These are phyloP conservation scores for Cenchrus purpureus DNA, from an alignment of 176 grass and related monocot species.

Conservation along the genomic window DNA sequence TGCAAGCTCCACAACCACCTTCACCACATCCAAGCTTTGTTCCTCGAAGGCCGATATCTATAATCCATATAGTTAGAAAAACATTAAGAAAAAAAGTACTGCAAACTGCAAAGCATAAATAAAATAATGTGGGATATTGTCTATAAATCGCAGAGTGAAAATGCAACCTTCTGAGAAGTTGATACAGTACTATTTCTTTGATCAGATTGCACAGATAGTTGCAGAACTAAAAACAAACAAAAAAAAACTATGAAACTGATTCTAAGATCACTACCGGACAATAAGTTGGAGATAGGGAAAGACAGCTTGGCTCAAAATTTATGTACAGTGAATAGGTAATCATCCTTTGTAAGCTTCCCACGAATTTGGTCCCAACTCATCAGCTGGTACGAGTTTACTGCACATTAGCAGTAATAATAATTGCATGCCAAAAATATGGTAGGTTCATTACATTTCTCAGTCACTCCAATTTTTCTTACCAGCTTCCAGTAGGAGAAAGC, in stretches of 20 bases:
- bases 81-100: slow-evolving; percentile 25
- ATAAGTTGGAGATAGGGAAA: neutral
- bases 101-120: slow-evolving; percentile 12
- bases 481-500: neutral
- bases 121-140: slow-evolving; percentile 18
- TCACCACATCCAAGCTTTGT: slow-evolving; percentile 98
- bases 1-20: slow-evolving; percentile 98
- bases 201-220: neutral
- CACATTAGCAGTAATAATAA: neutral
- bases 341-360: neutral
- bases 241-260: neutral
- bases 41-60: slow-evolving; percentile 85
- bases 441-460: neutral
- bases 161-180: neutral
- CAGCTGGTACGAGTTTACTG: neutral
- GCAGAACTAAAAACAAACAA: neutral
- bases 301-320: neutral
- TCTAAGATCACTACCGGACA: neutral
- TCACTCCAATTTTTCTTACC: neutral
- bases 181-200: neutral
- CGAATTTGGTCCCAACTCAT: neutral
- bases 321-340: neutral
- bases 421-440: neutral
- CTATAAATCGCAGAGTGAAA: neutral
- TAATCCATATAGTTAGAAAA: slow-evolving; percentile 27